Evolutionary conservation across 768 basidiomycete species (phyloP).

Genomic region (Trametes cingulata): DNA sequence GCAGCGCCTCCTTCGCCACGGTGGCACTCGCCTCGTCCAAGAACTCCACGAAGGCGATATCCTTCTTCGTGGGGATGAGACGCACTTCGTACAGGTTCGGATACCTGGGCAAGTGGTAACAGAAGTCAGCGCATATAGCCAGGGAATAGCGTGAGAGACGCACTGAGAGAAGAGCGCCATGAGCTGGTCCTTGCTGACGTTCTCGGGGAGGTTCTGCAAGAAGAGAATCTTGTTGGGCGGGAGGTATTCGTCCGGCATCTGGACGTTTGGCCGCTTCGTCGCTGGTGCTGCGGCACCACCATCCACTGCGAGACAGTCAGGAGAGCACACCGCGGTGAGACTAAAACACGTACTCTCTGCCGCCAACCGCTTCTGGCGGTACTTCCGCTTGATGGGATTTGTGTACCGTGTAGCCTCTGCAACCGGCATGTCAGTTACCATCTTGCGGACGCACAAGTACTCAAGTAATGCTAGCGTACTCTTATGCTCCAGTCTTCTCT

Average conservation of each 20-base stretch:
- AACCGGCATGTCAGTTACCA: not conserved
- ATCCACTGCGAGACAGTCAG: constrained; percentile 49
- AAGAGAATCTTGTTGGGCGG: constrained; percentile 99
- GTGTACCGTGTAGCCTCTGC: constrained; percentile 80
- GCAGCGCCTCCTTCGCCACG: constrained; percentile 91
- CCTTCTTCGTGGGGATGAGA: constrained; percentile 95
- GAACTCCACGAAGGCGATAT: constrained; percentile 99
- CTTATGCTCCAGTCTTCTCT: constrained; percentile 75
- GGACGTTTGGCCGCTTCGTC: constrained; percentile 79
- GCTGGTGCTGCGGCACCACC: constrained; percentile 65
- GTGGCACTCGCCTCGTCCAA: constrained; percentile 89
- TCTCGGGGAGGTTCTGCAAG: constrained; percentile 94
- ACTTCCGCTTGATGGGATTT: constrained; percentile 89
- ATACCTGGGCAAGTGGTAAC: constrained; percentile 56
- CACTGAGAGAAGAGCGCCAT: constrained; percentile 90
- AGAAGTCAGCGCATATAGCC: not conserved
- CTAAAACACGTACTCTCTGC: constrained; percentile 58
- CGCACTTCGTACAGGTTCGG: constrained; percentile 96
- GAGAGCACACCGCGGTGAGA: constrained; percentile 21
- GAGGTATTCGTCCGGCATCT: constrained; percentile 99
- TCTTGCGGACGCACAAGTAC: not conserved
- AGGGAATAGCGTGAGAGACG: constrained; percentile 30
- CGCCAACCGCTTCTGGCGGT: constrained; percentile 77
- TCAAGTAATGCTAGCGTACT: constrained; percentile 50
- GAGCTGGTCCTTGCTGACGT: constrained; percentile 89